These are phyloP conservation scores for Ochetophila trinervis DNA, from an alignment of 306 rosid genomes.

Conservation along the genomic window DNA sequence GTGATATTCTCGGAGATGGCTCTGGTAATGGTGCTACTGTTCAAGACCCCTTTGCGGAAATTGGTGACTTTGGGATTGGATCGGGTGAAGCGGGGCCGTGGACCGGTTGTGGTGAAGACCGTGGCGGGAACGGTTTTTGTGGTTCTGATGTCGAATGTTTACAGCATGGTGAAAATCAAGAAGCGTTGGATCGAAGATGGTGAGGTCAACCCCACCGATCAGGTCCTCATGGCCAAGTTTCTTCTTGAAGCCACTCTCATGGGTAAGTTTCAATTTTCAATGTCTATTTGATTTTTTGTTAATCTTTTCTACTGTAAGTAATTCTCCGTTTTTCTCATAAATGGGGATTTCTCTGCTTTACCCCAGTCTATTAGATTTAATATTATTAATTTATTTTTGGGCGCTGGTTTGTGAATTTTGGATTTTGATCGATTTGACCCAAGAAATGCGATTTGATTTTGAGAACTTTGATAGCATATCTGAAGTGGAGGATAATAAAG, in stretches of 20 bases:
- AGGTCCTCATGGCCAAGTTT: constrained; percentile 81
- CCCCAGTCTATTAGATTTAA: neutral
- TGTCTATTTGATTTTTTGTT: neutral
- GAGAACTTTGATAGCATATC: neutral
- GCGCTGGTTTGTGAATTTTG: neutral
- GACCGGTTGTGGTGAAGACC: constrained; percentile 77
- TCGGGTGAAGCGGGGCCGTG: constrained; percentile 78
- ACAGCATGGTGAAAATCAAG: constrained; percentile 56
- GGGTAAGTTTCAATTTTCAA: constrained; percentile 44
- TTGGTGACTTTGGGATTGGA: constrained; percentile 65
- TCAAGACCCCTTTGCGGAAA: constrained; percentile 86
- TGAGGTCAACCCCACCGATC: constrained; percentile 75
- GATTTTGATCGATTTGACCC: constrained; percentile 7
- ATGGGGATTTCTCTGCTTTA: neutral
- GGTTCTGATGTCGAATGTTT: constrained; percentile 49
- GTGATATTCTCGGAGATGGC: constrained; percentile 60
- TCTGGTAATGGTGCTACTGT: constrained; percentile 46
- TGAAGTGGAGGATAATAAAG: neutral
- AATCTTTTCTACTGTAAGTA: neutral
- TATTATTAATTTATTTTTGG: neutral
- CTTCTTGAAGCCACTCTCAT: constrained; percentile 85
- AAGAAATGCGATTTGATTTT: no score
- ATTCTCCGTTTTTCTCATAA: neutral
- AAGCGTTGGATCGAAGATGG: constrained; percentile 60
- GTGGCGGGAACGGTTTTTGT: constrained; percentile 55